A percentile compares a stretch with the other conserved stretches of the same genome.
These are phyloP conservation scores for Pseudonitzschia pungens DNA, from an alignment of 108 stramenopile species.

Conservation along the genomic window DNA sequence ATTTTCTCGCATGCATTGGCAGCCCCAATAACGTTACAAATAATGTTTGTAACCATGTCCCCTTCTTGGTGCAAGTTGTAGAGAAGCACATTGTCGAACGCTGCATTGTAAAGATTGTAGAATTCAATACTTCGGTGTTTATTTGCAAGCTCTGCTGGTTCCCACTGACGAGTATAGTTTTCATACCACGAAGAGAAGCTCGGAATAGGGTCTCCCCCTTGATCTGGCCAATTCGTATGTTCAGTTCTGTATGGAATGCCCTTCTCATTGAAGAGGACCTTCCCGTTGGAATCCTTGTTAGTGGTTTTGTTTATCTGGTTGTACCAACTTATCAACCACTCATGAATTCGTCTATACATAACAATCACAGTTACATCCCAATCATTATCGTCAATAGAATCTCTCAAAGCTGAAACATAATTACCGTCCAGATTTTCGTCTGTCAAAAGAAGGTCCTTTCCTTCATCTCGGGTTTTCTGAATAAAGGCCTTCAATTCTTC, in stretches of 20 bases:
- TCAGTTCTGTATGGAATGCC: slow-evolving; percentile 11
- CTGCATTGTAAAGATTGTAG: slow-evolving; percentile 8
- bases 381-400: slow-evolving; percentile 8
- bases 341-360: slow-evolving; percentile 18
- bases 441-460: slow-evolving; percentile 12
- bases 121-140: slow-evolving; percentile 18
- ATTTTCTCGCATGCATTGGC: not conserved
- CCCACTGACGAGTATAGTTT: slow-evolving; percentile 3
- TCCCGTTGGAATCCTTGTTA: slow-evolving; percentile 4
- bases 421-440: slow-evolving; percentile 12
- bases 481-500: slow-evolving; percentile 1
- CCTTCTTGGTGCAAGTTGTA: slow-evolving; percentile 15
- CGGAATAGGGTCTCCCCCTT: slow-evolving; percentile 2
- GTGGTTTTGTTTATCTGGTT: slow-evolving; percentile 21
- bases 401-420: slow-evolving; percentile 7
- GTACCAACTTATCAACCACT: slow-evolving; percentile 21
- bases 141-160: not conserved
- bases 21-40: slow-evolving; percentile 12
- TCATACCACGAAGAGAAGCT: slow-evolving; percentile 6
- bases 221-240: slow-evolving; percentile 13
- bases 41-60: slow-evolving; percentile 1
- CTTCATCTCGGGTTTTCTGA: not conserved
- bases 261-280: slow-evolving; percentile 11
- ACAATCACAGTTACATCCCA: slow-evolving; percentile 23
- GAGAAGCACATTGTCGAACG: slow-evolving; percentile 10